Base-by-base conservation (phyloP, 2,329 filamentous ascomycete species). In the Teratosphaeria viscida region DNA sequence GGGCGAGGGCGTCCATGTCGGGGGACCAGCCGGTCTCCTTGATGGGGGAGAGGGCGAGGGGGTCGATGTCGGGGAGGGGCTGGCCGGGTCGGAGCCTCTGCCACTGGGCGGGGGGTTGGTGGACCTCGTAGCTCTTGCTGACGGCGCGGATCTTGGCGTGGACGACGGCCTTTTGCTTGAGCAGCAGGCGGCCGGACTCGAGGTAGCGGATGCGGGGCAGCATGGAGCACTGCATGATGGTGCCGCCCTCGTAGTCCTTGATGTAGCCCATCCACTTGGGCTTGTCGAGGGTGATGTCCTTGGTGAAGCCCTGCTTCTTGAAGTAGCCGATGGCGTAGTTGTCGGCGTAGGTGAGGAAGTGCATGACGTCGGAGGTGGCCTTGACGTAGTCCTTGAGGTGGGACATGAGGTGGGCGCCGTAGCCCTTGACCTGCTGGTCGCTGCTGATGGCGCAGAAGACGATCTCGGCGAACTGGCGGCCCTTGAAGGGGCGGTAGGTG, bases 281-380 rank as follows among this genome's bases (percentile, higher is more conserved):
- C 68, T 86, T 88, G 61, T 94, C 89, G 0, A 99, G 83, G 0
- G 92, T 96, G 64, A 99, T 97, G 68, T 99, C 92, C 73, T 99
- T 99, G 1, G 94, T 97, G 71, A 99, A 99, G 0, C 94, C 94
- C 73, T 99, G 94, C 73, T 99, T 99, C 75, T 97, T 95, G 76
- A 99, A 99, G 74, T 97, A 99, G 11, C 94, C 94, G 65, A 96
- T 99, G 47, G 94, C 94, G 71, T 97, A 97, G 74, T 99, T 99
- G 74, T 99, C 94, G 64, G 94, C 94, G 70, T 99, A 99, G 1
- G 94, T 99, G 2, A 99, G 81, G 74, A 99, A 99, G 75, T 99
- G 92, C 92, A 96, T 97, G 55, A 99, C 92, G 65, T 92, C 87
- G 58, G 90, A 95, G 0, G 92, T 96, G 6, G 92, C 92, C 74